A percentile compares a stretch with the other conserved stretches of the same genome.
Conservation (phyloP, 1,284 basidiomycete species). For the Marasmius sp. region DNA sequence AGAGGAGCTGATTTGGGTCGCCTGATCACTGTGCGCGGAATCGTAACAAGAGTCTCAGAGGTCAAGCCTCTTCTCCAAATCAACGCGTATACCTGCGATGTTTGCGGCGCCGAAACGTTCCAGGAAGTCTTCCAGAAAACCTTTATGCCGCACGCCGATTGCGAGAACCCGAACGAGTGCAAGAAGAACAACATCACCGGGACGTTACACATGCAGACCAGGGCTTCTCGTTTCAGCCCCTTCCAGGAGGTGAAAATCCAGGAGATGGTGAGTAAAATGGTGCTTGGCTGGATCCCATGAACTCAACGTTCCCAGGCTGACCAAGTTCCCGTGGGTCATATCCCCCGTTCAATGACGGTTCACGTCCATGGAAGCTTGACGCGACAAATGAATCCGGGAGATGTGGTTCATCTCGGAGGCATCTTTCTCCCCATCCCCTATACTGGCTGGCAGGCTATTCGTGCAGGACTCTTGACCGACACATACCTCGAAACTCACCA, state of each 20-base stretch:
- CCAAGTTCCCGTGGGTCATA: conserved; percentile 99
- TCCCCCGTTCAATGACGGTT: conserved; percentile 96
- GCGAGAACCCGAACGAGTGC: conserved; percentile 82
- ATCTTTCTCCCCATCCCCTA: conserved; percentile 91
- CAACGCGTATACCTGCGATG: conserved; percentile 98
- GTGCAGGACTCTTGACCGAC: conserved; percentile 94
- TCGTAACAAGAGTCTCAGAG: conserved; percentile 97
- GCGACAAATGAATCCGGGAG: conserved; percentile 92
- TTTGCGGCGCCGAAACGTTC: conserved; percentile 98
- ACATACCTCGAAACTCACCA: conserved; percentile 94
- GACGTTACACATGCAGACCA: conserved; percentile 96
- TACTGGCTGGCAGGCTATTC: conserved; percentile 85
- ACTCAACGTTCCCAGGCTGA: conserved; percentile 67
- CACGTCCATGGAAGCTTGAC: conserved; percentile 92
- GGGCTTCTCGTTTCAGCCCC: conserved; percentile 95
- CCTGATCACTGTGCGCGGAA: conserved; percentile 94
- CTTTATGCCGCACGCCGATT: conserved; percentile 88
- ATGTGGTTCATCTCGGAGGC: conserved; percentile 90
- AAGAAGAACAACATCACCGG: conserved; percentile 87
- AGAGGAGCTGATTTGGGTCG: conserved; percentile 85
- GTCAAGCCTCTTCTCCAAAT: conserved; percentile 97
- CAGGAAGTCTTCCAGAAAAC: conserved; percentile 95
- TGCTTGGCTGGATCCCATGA: conserved; percentile 5
- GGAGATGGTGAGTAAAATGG: conserved; percentile 77
- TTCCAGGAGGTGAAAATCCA: conserved; percentile 99